Evolutionary conservation across 257 asterid genomes (phyloP), one percentile per base, ranked within the genome.

Genomic region (Scutellaria barbata): DNA sequence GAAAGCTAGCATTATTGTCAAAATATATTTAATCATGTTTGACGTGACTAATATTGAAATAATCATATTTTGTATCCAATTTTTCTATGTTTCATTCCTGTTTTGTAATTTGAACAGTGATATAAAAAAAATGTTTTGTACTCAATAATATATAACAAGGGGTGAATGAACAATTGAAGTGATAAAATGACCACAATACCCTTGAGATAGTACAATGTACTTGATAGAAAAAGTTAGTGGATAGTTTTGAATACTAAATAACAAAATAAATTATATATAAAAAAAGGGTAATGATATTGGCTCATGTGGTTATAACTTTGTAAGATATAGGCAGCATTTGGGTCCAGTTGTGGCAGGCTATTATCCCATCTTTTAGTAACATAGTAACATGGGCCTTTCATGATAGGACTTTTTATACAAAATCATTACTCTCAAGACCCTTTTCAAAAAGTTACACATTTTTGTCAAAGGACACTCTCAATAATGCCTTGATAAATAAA

Each of bases 341-440:
- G 88, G 89, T 63, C 89, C 88, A 78, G 1, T 14, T 4, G 63
- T 63, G 82, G 67, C 77, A 72, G 80, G 39, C 75, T n/a, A 76
- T 68, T 51, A 68, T 81, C 81, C 63, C 79, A 81, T 53, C 89
- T 84, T 84, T 80, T 62, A 74, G 88, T 78, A 88, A 78, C 90
- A 84, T 77, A 71, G 84, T 84, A 84, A 82, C 88, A 76, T 88
- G 92, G 83, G 40, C 75, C 71, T 63, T 85, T 81, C 57, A 46
- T 58, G 41, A 35, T 40, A 40, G 43, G 64, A 40, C 81, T 67
- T 81, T 73, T 73, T 62, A 46, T 53, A 42, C 68, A 13, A 39
- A 76, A 82, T 82, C 79, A 82, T 82, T 82, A 48, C 70, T 33
- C 75, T 55, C 65, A 76, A 66, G 79, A 76, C 82, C 59, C 63